Conservation (phyloP, 1,284 basidiomycete species). For the Pholiota adiposa region DNA sequence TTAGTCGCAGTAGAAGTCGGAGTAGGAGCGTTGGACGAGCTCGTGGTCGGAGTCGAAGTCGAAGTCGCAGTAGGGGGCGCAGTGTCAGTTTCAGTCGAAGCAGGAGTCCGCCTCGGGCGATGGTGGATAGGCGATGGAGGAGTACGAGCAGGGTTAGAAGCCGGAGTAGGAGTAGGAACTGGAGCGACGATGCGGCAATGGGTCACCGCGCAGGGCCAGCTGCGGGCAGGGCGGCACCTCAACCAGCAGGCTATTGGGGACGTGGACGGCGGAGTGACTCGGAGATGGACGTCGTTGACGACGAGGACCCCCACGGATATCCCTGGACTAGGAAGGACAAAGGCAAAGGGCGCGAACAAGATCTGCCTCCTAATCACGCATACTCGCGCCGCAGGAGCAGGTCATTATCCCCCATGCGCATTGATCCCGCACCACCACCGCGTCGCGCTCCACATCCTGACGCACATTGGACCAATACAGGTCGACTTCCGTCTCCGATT, state of each 20-base stretch:
- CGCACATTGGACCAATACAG: background rate
- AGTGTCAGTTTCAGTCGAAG: background rate
- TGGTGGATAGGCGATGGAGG: background rate
- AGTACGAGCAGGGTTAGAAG: background rate
- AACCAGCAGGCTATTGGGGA: background rate
- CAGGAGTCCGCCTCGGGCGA: background rate
- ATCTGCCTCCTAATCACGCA: background rate
- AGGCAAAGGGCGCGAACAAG: background rate
- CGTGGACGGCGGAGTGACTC: background rate
- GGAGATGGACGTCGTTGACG: background rate
- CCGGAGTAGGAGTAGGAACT: background rate
- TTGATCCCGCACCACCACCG: background rate
- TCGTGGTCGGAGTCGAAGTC: background rate
- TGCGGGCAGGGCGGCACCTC: too few species aligned
- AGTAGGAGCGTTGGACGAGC: background rate
- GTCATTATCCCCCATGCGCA: background rate
- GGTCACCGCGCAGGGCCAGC: too few species aligned
- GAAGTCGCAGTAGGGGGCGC: background rate
- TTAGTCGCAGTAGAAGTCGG: background rate
- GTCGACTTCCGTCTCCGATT: background rate
- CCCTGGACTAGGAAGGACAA: background rate
- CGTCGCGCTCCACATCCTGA: background rate
- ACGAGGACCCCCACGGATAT: background rate
- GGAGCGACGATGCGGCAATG: background rate
- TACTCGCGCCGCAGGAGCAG: background rate